These are phyloP conservation scores for Capronia epimyces DNA, from an alignment of 2,329 filamentous ascomycete genomes.

Conservation along the genomic window DNA sequence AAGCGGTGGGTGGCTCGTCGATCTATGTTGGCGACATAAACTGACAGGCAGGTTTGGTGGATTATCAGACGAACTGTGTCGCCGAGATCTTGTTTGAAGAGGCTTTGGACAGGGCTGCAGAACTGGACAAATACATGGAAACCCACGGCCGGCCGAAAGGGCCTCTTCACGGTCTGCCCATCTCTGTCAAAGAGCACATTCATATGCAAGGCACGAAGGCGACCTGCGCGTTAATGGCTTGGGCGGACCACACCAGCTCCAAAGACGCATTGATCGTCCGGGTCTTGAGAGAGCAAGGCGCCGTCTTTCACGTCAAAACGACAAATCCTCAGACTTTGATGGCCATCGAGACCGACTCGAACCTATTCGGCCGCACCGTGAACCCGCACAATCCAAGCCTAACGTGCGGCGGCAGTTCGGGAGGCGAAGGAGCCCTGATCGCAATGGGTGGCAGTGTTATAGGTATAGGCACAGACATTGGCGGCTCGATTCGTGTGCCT, in stretches of 20 bases:
- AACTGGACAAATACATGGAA: slow-evolving; percentile 43
- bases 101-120: slow-evolving; percentile 44
- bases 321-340: slow-evolving; percentile 32
- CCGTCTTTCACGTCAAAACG: slow-evolving; percentile 31
- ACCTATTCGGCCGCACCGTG: slow-evolving; percentile 38
- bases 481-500: slow-evolving; percentile 38
- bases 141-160: slow-evolving; percentile 43
- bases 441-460: slow-evolving; percentile 49
- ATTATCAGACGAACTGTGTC: slow-evolving; percentile 37
- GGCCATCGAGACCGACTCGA: slow-evolving; percentile 32
- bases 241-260: slow-evolving; percentile 24
- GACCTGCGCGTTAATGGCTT: slow-evolving; percentile 29
- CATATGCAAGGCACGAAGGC: slow-evolving; percentile 27
- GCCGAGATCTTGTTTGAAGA: slow-evolving; percentile 49
- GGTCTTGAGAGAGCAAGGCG: slow-evolving; percentile 30
- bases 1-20: slow-evolving; percentile 13
- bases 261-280: slow-evolving; percentile 29
- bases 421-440: slow-evolving; percentile 53
- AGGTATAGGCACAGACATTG: slow-evolving; percentile 51
- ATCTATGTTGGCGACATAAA: background rate
- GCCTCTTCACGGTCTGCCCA: slow-evolving; percentile 52
- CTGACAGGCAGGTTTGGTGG: background rate
- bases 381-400: slow-evolving; percentile 51
- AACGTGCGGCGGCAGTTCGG: slow-evolving; percentile 50
- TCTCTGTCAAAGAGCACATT: slow-evolving; percentile 39